Evolutionary conservation across 2,329 filamentous ascomycete species (phyloP), one percentile per base, ranked within the genome.

Genomic region (Cryphonectria naterciae): DNA sequence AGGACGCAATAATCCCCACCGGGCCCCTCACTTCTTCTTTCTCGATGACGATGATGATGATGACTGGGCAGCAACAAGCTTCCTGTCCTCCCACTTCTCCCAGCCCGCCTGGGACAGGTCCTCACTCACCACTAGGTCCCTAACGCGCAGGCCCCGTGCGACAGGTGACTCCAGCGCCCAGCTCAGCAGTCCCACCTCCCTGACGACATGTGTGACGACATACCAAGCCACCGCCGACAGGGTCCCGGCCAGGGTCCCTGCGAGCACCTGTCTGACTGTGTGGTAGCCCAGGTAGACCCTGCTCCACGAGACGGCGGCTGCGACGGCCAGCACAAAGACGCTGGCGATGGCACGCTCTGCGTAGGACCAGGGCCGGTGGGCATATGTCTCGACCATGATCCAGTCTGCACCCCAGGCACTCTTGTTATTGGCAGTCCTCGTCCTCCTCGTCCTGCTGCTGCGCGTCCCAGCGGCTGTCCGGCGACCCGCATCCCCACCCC

Each of bases 281-380:
- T 99, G 96, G 79, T 99, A 99, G 80, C 91, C 94, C 73, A 99
- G 84, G 79, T 99, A 99, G 61, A 97, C 88, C 68, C 96, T 87
- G 77, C 94, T 97, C 80, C 88, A 89, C 28, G 95, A 93, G 7
- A 98, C 94, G 11, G 87, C 83, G 0, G 82, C 87, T 0, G 93
- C 93, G 69, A 89, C 85, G 2, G 82, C 81, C 60, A 92, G 83
- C 49, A 89, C 90, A 1, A 88, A 85, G 3, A 88, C 78, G 58
- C 83, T 86, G 67, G 83, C 81, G 2, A 85, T 79, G 32, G 86
- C 77, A 67, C 95, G 88, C 78, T 94, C 88, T 49, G 83, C 75
- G 68, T 90, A 78, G 19, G 87, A 87, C 81, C 91, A 88, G 1
- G 90, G 89, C 25, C 83, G 82, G 76, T 86, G 85, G 52, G 82